These are phyloP conservation scores for Ettlia oleoabundans DNA, from an alignment of 139 green algal genomes.

Conservation along the genomic window DNA sequence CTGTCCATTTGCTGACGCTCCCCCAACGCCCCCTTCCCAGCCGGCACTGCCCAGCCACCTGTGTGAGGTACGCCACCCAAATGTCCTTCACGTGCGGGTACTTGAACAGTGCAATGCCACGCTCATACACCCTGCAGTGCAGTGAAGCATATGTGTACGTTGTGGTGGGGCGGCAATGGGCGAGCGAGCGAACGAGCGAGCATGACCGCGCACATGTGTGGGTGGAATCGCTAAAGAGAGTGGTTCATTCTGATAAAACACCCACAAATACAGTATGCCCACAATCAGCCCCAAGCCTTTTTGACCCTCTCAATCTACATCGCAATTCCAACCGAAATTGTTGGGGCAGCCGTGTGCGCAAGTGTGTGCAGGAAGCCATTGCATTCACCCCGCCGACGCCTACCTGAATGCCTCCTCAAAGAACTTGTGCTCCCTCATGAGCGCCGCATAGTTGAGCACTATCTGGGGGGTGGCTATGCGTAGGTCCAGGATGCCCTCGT, in stretches of 20 bases:
- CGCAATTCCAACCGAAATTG: too few relatives aligned
- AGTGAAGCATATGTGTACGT: not conserved
- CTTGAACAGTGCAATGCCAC: constrained; percentile 92
- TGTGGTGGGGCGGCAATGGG: not conserved
- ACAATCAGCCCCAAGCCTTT: too few relatives aligned
- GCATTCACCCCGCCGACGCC: not conserved
- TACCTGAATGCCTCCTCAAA: constrained; percentile 91
- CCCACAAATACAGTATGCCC: too few relatives aligned
- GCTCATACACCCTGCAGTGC: constrained; percentile 87
- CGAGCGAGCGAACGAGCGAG: too few relatives aligned
- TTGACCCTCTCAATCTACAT: too few relatives aligned
- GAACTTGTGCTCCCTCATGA: constrained; percentile 92
- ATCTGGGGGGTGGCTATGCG: constrained; percentile 95
- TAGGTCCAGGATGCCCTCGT: constrained; percentile 91
- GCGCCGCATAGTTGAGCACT: constrained; percentile 94
- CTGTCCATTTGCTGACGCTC: not conserved
- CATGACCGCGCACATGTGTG: too few relatives aligned
- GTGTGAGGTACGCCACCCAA: constrained; percentile 92
- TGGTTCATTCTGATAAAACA: too few relatives aligned
- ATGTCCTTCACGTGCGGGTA: constrained; percentile 96
- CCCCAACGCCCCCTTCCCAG: not conserved
- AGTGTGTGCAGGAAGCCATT: not conserved
- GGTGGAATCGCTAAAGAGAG: too few relatives aligned
- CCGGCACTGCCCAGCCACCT: too few relatives aligned
- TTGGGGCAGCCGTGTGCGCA: too few relatives aligned